phyloP scores from a whole-genome alignment of 768 basidiomycete species.

The Obba rivulosa region DNA sequence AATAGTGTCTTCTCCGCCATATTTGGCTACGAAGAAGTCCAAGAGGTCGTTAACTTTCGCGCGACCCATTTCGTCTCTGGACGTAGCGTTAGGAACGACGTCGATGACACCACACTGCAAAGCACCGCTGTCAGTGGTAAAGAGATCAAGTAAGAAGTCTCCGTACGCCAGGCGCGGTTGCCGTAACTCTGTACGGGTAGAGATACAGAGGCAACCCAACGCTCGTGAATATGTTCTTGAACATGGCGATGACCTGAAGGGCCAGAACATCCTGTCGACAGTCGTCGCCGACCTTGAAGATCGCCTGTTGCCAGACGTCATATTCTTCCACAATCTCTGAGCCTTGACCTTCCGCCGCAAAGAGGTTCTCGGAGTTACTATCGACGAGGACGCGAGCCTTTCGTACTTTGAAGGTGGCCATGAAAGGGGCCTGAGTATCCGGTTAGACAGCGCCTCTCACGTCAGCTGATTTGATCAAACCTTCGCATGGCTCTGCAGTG shows the following conservation, averaged over 20 bases:
- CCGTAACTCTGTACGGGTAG: constrained; percentile 94
- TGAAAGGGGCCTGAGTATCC: constrained; percentile 82
- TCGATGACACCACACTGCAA: constrained; percentile 94
- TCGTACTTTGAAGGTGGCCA: constrained; percentile 99
- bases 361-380: constrained; percentile 67
- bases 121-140: constrained; percentile 5
- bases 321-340: constrained; percentile 52
- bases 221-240: constrained; percentile 93
- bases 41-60: constrained; percentile 96
- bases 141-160: background rate
- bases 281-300: constrained; percentile 99
- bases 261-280: constrained; percentile 98
- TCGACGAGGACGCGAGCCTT: constrained; percentile 71
- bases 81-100: constrained; percentile 96
- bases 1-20: constrained; percentile 84
- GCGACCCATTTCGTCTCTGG: constrained; percentile 98
- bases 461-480: constrained; percentile 31
- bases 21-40: constrained; percentile 90
- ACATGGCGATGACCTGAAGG: constrained; percentile 97
- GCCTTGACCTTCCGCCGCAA: constrained; percentile 56
- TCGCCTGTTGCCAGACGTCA: constrained; percentile 96
- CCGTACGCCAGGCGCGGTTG: constrained; percentile 90
- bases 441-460: background rate
- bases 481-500: constrained; percentile 97
- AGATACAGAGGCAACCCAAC: constrained; percentile 89